These are phyloP conservation scores for Massariosphaeria phaeospora DNA, from an alignment of 495 filamentous ascomycete species.

Conservation along the genomic window DNA sequence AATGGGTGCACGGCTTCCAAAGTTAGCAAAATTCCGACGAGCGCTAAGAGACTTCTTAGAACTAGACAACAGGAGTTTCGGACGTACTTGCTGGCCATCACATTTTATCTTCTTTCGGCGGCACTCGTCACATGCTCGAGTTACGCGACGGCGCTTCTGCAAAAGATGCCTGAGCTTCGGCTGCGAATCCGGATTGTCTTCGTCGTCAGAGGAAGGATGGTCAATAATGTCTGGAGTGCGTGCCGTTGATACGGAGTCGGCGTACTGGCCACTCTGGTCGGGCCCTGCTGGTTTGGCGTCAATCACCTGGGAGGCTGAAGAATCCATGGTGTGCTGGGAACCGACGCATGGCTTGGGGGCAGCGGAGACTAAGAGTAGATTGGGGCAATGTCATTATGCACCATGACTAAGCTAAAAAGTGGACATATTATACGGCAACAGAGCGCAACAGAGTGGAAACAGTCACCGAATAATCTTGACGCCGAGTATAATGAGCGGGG, in stretches of 20 bases:
- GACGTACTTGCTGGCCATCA: conserved; percentile 93
- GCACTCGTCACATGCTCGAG: conserved; percentile 88
- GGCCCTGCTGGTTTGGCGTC: conserved; percentile 13
- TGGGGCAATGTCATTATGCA: conserved; percentile 11
- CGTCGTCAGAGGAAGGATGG: conserved; percentile 24
- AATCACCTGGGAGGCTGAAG: conserved; percentile 8
- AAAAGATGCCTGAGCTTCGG: conserved; percentile 46
- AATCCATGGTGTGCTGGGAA: conserved; percentile 20
- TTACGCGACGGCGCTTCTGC: conserved; percentile 85
- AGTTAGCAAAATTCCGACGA: too few species aligned
- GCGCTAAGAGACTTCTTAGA: too few species aligned
- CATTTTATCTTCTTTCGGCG: conserved; percentile 98
- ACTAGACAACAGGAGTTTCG: too few species aligned
- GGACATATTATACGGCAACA: too few species aligned
- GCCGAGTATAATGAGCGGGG: too few species aligned
- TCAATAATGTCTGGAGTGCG: conserved; percentile 17
- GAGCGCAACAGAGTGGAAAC: too few species aligned
- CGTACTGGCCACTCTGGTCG: too few species aligned
- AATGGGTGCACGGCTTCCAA: conserved; percentile 97
- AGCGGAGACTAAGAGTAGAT: conserved; percentile 18
- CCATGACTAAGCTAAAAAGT: conserved; percentile 27
- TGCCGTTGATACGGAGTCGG: too few species aligned
- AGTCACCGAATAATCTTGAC: too few species aligned
- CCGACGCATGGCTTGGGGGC: conserved; percentile 11
- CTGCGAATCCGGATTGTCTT: conserved; percentile 23